Percentiles rank a stretch among this genome's conserved stretches.
Conservation (phyloP, 805 yeast species). For the Wickerhamomyces chambardii region DNA sequence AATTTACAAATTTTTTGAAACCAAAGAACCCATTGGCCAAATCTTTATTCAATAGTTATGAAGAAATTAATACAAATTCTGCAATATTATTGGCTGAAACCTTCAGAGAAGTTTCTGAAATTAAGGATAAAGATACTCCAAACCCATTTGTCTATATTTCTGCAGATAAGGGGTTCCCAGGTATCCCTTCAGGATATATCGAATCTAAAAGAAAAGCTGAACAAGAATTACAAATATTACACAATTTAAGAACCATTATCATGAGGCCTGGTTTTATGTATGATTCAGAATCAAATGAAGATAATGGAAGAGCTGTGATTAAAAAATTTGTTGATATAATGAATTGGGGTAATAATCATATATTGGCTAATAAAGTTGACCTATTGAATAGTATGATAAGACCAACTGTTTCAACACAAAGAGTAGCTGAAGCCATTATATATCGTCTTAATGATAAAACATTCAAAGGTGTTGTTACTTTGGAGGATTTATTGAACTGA, state of each 20-base stretch:
- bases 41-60: slow-evolving; percentile 38
- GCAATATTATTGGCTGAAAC: slow-evolving; percentile 58
- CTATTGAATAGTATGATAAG: slow-evolving; percentile 39
- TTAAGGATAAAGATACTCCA: slow-evolving; percentile 7
- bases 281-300: slow-evolving; percentile 33
- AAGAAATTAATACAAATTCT: slow-evolving; percentile 58
- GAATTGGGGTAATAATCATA: slow-evolving; percentile 30
- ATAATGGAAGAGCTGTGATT: slow-evolving; percentile 30
- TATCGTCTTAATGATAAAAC: slow-evolving; percentile 41
- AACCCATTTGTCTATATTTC: slow-evolving; percentile 64
- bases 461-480: slow-evolving; percentile 48
- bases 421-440: slow-evolving; percentile 52
- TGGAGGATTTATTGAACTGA: slow-evolving; percentile 36
- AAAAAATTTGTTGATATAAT: slow-evolving; percentile 33
- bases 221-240: slow-evolving; percentile 33
- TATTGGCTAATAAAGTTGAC: slow-evolving; percentile 29
- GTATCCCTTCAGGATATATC: slow-evolving; percentile 64
- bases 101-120: slow-evolving; percentile 24
- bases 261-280: slow-evolving; percentile 82
- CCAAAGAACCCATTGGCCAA: slow-evolving; percentile 53
- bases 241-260: slow-evolving; percentile 49
- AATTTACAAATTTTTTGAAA: slow-evolving; percentile 29
- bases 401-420: slow-evolving; percentile 59
- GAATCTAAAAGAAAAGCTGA: slow-evolving; percentile 76
- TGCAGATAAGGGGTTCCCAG: slow-evolving; percentile 66